Conservation (phyloP, 208 protist genomes). For the Trypanosoma melophagium region DNA sequence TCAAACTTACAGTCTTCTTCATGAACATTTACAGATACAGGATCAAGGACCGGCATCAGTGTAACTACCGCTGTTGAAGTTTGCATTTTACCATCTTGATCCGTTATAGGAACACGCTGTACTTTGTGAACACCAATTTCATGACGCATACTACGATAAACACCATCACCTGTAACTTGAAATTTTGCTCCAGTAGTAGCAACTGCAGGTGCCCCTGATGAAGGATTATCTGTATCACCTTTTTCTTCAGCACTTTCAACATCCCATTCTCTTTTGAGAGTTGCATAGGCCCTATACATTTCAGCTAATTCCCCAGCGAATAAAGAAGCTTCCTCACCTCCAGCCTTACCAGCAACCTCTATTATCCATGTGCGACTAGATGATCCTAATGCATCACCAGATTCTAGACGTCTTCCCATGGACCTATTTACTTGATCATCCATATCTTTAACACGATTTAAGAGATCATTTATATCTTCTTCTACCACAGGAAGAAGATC, state of each 20-base stretch:
- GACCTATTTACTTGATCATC: constrained; percentile 54
- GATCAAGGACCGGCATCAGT: constrained; percentile 84
- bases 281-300: constrained; percentile 69
- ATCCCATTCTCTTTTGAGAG: constrained; percentile 30
- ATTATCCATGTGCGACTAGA: constrained; percentile 70
- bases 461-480: constrained; percentile 62
- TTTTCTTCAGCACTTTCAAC: constrained; percentile 20
- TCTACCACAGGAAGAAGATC: constrained; percentile 74
- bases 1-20: constrained; percentile 88
- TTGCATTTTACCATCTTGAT: constrained; percentile 88
- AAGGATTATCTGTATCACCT: constrained; percentile 17
- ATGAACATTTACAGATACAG: constrained; percentile 83
- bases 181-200: constrained; percentile 34
- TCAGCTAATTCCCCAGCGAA: constrained; percentile 86
- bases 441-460: constrained; percentile 42
- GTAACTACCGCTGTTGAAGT: constrained; percentile 88
- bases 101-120: constrained; percentile 89
- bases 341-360: constrained; percentile 72
- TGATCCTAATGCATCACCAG: constrained; percentile 73
- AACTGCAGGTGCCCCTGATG: constrained; percentile 5
- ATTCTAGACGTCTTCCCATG: constrained; percentile 68
- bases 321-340: constrained; percentile 81
- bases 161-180: constrained; percentile 54
- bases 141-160: constrained; percentile 81
- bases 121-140: constrained; percentile 92